These are phyloP conservation scores for Calonectria ilicicola DNA, from an alignment of 2,329 filamentous ascomycete genomes.

Conservation along the genomic window DNA sequence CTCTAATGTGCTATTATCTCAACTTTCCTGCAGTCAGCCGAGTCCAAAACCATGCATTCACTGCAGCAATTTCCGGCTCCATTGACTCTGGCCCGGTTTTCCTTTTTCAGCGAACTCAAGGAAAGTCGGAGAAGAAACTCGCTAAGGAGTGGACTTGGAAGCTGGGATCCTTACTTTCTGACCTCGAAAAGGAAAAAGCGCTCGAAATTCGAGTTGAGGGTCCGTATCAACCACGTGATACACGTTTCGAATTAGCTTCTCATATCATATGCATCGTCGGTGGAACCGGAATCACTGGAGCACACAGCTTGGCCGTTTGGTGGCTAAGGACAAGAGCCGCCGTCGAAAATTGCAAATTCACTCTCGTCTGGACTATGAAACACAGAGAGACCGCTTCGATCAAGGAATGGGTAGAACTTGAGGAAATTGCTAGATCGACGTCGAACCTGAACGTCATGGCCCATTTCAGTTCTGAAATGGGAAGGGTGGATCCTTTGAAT, in stretches of 20 bases:
- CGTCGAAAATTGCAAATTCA: not conserved
- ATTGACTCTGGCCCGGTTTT: slow-evolving; percentile 2
- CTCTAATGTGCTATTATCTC: slow-evolving; percentile 19
- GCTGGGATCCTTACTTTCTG: not conserved
- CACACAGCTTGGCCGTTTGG: slow-evolving; percentile 7
- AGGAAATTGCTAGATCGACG: not conserved
- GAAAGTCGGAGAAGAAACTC: not conserved
- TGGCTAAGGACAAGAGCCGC: slow-evolving; percentile 12
- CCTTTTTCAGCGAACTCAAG: slow-evolving; percentile 16
- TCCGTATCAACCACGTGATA: slow-evolving; percentile 5
- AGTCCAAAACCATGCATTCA: slow-evolving; percentile 23
- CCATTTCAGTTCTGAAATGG: slow-evolving; percentile 12
- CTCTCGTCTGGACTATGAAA: slow-evolving; percentile 17
- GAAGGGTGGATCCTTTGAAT: not conserved
- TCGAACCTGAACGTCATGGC: not conserved
- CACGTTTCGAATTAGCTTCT: slow-evolving; percentile 8
- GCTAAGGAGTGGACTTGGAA: slow-evolving; percentile 23
- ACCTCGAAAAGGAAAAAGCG: not conserved
- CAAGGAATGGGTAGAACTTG: slow-evolving; percentile 11
- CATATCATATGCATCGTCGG: slow-evolving; percentile 23
- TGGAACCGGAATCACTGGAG: slow-evolving; percentile 16
- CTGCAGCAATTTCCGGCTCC: slow-evolving; percentile 8
- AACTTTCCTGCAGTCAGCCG: slow-evolving; percentile 17
- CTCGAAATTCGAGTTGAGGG: slow-evolving; percentile 13
- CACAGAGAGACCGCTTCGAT: not conserved